A percentile compares a stretch with the other conserved stretches of the same genome.
Evolutionary conservation across 2,329 filamentous ascomycete genomes (phyloP).

Genomic region (Colletotrichum sp.): DNA sequence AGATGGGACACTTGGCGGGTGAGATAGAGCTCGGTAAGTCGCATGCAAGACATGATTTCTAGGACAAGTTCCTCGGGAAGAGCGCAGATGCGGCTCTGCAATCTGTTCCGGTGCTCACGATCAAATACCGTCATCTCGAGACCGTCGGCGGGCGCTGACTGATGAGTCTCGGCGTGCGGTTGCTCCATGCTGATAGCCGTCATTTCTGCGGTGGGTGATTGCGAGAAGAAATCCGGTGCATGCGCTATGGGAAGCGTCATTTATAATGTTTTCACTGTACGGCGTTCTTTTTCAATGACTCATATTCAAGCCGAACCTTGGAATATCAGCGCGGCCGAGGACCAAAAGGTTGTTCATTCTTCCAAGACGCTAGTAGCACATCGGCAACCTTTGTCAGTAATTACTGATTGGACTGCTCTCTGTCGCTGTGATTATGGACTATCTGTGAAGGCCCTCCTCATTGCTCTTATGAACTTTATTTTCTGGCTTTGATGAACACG

Average conservation of each 20-base stretch:
- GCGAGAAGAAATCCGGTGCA: neutral
- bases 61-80: neutral
- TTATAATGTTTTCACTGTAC: no score
- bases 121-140: neutral
- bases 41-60: neutral
- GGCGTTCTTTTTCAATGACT: neutral
- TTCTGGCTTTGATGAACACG: neutral
- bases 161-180: neutral
- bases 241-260: no score
- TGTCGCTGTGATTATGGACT: neutral
- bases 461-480: neutral
- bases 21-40: neutral
- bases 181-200: neutral
- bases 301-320: neutral
- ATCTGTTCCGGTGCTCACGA: neutral
- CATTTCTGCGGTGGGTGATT: neutral
- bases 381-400: no score
- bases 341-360: neutral
- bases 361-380: neutral
- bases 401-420: no score
- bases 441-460: neutral
- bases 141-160: accelerated
- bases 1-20: neutral
- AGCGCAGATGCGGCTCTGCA: neutral
- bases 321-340: no score